Evolutionary conservation across 208 protist genomes (phyloP).

Genomic region (Acanthamoeba rhysodes): DNA sequence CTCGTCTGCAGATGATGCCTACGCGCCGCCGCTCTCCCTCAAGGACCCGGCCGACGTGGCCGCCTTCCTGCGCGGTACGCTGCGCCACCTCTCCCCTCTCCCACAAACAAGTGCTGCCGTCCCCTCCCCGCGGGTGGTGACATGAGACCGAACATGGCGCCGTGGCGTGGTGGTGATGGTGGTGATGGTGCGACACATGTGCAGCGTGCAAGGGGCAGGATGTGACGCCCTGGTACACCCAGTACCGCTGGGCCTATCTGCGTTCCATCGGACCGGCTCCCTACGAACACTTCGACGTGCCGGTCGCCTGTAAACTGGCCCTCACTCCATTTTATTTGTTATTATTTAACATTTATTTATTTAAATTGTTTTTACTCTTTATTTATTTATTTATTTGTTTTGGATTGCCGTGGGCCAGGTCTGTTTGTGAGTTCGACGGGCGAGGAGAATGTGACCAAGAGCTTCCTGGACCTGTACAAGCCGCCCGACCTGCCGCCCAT

Average conservation of each 20-base stretch:
- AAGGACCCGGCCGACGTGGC: slow-evolving; percentile 23
- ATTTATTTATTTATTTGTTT: not conserved
- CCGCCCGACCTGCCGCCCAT: slow-evolving; percentile 24
- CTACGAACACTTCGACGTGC: slow-evolving; percentile 36
- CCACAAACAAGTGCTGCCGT: not conserved
- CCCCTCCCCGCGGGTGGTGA: not conserved
- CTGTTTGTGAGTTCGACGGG: slow-evolving; percentile 39
- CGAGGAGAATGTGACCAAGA: slow-evolving; percentile 53
- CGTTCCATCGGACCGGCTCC: slow-evolving; percentile 21
- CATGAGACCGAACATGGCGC: not conserved
- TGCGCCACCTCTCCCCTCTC: not conserved
- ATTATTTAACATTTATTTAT: not conserved
- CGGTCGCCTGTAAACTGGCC: not conserved
- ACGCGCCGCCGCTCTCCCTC: not conserved
- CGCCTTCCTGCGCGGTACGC: slow-evolving; percentile 12
- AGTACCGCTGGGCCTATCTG: slow-evolving; percentile 19
- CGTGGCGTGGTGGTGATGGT: not conserved
- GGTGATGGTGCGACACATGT: not conserved
- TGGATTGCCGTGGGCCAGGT: not conserved
- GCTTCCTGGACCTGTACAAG: slow-evolving; percentile 43
- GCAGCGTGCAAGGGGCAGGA: slow-evolving; percentile 53
- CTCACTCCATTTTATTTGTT: not conserved
- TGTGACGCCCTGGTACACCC: slow-evolving; percentile 35
- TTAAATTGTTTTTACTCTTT: too few species aligned
- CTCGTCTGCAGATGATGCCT: not conserved